Evolutionary conservation across 2,329 filamentous ascomycete species (phyloP).

Genomic region (Pseudogymnoascus sp.): DNA sequence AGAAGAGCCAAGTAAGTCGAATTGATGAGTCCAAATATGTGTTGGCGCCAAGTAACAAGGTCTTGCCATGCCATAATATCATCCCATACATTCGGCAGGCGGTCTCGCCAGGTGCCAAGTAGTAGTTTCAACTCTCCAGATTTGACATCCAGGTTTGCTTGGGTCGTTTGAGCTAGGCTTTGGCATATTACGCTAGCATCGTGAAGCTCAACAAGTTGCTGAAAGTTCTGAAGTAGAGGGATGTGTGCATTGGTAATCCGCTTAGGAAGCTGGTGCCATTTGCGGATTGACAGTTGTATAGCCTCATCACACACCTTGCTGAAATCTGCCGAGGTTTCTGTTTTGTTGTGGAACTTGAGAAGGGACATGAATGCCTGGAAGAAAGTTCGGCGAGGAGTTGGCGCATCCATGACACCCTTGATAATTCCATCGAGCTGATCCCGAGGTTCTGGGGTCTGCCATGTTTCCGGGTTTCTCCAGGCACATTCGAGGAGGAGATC

Average conservation of each 20-base stretch:
- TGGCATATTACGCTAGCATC: constrained; percentile 95
- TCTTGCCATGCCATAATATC: constrained; percentile 99
- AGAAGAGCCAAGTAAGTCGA: constrained; percentile 80
- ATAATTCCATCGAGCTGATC: constrained; percentile 89
- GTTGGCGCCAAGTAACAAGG: constrained; percentile 97
- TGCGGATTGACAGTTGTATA: constrained; percentile 91
- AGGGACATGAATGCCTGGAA: constrained; percentile 98
- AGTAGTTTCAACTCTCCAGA: constrained; percentile 92
- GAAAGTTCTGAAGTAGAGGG: constrained; percentile 91
- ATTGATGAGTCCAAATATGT: constrained; percentile 98
- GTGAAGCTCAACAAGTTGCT: constrained; percentile 92
- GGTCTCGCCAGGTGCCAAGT: constrained; percentile 88
- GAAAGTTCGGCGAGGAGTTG: constrained; percentile 86
- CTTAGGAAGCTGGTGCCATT: constrained; percentile 97
- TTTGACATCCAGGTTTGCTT: constrained; percentile 81
- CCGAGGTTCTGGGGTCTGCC: constrained; percentile 76
- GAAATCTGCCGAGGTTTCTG: constrained; percentile 73
- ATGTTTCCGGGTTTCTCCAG: constrained; percentile 93
- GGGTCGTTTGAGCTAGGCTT: constrained; percentile 77
- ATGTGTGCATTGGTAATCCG: constrained; percentile 93
- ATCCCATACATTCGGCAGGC: constrained; percentile 96
- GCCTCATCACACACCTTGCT: constrained; percentile 89
- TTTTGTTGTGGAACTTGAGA: constrained; percentile 85
- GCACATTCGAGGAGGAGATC: constrained; percentile 91
- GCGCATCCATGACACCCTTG: constrained; percentile 95